These are phyloP conservation scores for Vitis rotundifolia DNA, from an alignment of 164 flowering plant species.

Conservation along the genomic window DNA sequence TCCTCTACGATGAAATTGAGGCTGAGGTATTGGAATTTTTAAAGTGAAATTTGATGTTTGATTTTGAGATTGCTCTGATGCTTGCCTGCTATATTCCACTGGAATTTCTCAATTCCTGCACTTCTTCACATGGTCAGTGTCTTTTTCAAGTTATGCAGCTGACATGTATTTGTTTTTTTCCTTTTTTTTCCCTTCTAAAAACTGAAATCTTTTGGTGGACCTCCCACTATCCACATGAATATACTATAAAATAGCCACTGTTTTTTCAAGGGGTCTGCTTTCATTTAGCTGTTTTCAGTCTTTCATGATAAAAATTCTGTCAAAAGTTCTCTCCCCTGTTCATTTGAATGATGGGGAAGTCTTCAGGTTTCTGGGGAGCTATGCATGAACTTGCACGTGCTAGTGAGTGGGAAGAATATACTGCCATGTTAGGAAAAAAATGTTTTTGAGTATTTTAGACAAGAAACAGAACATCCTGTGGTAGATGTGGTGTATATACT, in stretches of 20 bases:
- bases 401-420: too few relatives aligned
- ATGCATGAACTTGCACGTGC: too few relatives aligned
- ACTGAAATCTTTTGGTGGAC: background rate
- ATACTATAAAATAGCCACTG: background rate
- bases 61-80: background rate
- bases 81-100: background rate
- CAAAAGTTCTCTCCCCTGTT: too few relatives aligned
- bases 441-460: too few relatives aligned
- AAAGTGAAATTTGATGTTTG: background rate
- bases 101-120: background rate
- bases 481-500: too few relatives aligned
- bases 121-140: background rate
- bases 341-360: too few relatives aligned
- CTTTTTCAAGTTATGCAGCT: background rate
- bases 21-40: slow-evolving; percentile 71
- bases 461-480: too few relatives aligned
- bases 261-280: background rate
- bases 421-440: too few relatives aligned
- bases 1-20: slow-evolving; percentile 98
- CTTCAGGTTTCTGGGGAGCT: too few relatives aligned
- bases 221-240: background rate
- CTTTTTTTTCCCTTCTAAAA: background rate
- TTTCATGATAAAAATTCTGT: background rate
- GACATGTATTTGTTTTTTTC: background rate
- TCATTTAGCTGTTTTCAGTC: background rate